phyloP scores from a whole-genome alignment of 345 rosid genomes.

The Melaleuca quinquenervia region DNA sequence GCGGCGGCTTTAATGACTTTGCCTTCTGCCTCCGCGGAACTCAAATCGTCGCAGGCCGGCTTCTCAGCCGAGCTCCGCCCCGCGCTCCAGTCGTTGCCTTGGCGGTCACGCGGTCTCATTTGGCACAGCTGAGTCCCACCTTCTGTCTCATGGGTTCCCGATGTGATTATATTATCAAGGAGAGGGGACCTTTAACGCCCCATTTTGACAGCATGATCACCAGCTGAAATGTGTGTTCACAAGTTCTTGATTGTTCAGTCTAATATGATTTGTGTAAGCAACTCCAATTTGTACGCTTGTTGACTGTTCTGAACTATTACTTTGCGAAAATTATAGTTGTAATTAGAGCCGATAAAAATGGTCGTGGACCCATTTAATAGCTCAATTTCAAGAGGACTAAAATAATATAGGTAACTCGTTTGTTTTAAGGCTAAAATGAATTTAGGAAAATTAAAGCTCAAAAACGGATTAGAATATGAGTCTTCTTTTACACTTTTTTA shows the following conservation, averaged over 20 bases:
- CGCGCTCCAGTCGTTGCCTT: not conserved
- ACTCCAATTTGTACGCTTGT: not conserved
- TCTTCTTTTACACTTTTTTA: too few species aligned
- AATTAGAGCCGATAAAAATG: too few species aligned
- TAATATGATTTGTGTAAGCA: not conserved
- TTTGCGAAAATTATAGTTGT: not conserved
- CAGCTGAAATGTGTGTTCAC: not conserved
- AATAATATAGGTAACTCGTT: too few species aligned
- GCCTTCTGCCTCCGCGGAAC: not conserved
- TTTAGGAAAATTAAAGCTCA: too few species aligned
- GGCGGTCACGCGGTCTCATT: not conserved
- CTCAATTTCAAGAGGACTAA: too few species aligned
- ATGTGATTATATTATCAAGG: not conserved
- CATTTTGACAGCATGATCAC: not conserved
- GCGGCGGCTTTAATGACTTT: not conserved
- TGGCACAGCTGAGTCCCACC: not conserved
- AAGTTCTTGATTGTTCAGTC: not conserved
- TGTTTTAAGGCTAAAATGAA: too few species aligned
- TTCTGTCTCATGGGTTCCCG: not conserved
- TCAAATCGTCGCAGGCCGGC: not conserved
- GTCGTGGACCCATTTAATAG: too few species aligned
- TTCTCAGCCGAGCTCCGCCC: not conserved
- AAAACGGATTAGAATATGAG: too few species aligned
- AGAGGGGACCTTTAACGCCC: not conserved
- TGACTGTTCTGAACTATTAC: not conserved